Evolutionary conservation across 352 stramenopile species (phyloP).

Genomic region (Globisporangium takayamanum): DNA sequence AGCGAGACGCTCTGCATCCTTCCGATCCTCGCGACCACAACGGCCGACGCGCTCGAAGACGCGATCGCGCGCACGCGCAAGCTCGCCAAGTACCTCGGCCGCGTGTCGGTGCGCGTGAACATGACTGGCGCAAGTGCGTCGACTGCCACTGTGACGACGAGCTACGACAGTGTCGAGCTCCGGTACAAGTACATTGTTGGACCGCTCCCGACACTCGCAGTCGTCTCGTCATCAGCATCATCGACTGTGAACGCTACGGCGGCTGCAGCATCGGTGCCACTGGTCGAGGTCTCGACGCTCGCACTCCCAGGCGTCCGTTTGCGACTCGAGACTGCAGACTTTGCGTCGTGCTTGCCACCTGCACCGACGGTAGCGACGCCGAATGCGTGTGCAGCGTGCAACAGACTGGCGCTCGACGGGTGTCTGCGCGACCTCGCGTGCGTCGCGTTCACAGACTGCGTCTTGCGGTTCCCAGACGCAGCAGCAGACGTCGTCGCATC

Average conservation of each 20-base stretch:
- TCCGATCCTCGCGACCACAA: constrained; percentile 20
- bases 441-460: constrained; percentile 46
- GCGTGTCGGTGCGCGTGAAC: constrained; percentile 20
- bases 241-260: neutral
- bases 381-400: constrained; percentile 22
- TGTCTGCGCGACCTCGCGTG: constrained; percentile 47
- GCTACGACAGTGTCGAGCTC: constrained; percentile 21
- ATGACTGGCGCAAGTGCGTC: constrained; percentile 14
- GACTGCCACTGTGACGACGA: constrained; percentile 2
- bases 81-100: constrained; percentile 42
- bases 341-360: constrained; percentile 15
- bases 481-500: neutral
- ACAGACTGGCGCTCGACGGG: constrained; percentile 28
- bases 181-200: constrained; percentile 48
- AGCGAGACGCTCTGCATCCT: constrained; percentile 35
- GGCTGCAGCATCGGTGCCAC: constrained; percentile 8
- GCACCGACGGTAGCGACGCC: constrained; percentile 5
- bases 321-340: constrained; percentile 26
- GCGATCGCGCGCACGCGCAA: constrained; percentile 28
- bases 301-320: constrained; percentile 23
- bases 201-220: constrained; percentile 29
- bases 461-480: constrained; percentile 21
- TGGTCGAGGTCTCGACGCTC: constrained; percentile 1
- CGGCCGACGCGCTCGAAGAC: constrained; percentile 21
- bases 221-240: constrained; percentile 2